Percentiles rank a stretch among this genome's conserved stretches.
Conservation (phyloP, 139 green algal species). For the Chlorella sp. region DNA sequence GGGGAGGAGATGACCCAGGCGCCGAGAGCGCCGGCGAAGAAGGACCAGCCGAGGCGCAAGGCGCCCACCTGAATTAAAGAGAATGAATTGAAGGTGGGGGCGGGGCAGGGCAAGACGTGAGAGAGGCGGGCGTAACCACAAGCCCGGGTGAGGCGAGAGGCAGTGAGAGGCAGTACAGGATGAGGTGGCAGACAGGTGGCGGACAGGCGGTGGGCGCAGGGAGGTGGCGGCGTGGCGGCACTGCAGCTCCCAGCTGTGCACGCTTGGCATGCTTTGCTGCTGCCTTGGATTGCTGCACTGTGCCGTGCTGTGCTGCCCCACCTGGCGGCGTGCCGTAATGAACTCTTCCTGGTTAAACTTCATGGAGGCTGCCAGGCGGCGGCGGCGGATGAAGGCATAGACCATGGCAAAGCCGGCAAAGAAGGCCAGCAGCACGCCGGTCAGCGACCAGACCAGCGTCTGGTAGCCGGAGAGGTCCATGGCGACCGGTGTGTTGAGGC, state of each 20-base stretch:
- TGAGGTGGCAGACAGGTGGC: neutral
- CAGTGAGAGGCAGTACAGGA: no score
- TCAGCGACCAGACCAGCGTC: slow-evolving; percentile 10
- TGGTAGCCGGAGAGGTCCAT: slow-evolving; percentile 31
- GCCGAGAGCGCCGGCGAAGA: slow-evolving; percentile 76
- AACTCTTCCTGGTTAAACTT: slow-evolving; percentile 60
- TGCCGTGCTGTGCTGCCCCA: neutral
- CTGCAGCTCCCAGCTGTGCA: no score
- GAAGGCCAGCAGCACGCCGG: neutral
- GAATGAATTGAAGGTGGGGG: neutral
- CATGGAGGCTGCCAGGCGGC: neutral
- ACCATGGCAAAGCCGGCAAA: slow-evolving; percentile 23
- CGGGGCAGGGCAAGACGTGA: neutral
- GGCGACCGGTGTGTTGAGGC: neutral
- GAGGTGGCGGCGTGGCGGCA: neutral
- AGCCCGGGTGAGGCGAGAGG: neutral
- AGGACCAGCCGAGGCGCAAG: slow-evolving; percentile 70
- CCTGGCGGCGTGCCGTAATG: slow-evolving; percentile 59
- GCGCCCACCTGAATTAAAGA: slow-evolving; percentile 29
- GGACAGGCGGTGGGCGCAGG: neutral
- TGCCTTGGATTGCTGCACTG: neutral
- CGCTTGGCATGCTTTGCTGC: no score
- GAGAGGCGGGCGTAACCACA: neutral
- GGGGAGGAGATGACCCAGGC: slow-evolving; percentile 77
- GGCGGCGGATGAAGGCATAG: slow-evolving; percentile 2